Conservation (phyloP, 1,284 basidiomycete species). For the Omphalotus olearius region DNA sequence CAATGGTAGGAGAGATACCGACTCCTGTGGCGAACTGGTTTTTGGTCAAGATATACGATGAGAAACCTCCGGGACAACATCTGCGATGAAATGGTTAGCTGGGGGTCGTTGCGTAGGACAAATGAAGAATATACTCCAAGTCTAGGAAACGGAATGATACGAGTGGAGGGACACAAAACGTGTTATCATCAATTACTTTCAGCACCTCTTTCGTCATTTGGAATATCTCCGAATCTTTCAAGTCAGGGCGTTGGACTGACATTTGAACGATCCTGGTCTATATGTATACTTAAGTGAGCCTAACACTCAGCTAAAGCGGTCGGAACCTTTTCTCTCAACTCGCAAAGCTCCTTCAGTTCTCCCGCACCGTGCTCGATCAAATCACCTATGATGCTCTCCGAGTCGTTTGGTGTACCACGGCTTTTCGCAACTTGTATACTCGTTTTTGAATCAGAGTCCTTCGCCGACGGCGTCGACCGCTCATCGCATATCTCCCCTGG, state of each 20-base stretch:
- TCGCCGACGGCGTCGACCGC: too few relatives aligned
- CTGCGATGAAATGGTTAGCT: slow-evolving; percentile 17
- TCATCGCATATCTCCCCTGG: too few relatives aligned
- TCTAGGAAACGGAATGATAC: slow-evolving; percentile 1
- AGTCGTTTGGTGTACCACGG: too few relatives aligned
- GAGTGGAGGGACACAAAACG: not conserved
- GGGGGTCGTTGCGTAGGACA: too few relatives aligned
- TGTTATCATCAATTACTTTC: not conserved
- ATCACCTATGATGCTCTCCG: not conserved
- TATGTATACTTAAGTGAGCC: not conserved
- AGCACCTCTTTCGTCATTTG: not conserved
- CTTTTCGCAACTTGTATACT: too few relatives aligned
- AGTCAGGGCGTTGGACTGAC: not conserved
- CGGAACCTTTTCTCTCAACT: slow-evolving; percentile 4
- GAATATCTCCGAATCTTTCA: not conserved
- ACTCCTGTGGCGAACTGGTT: slow-evolving; percentile 24
- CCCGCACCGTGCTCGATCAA: slow-evolving; percentile 4
- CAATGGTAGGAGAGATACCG: slow-evolving; percentile 24
- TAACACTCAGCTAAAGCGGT: too few relatives aligned
- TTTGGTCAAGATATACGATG: slow-evolving; percentile 25
- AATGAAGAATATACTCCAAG: too few relatives aligned
- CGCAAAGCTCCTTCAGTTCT: slow-evolving; percentile 4
- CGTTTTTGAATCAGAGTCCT: too few relatives aligned
- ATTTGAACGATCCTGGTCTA: not conserved
- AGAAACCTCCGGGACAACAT: slow-evolving; percentile 31